Percentiles rank a stretch among this genome's conserved stretches.
phyloP scores from a whole-genome alignment of 495 filamentous ascomycete species.

The Lophiostoma macrostomum region DNA sequence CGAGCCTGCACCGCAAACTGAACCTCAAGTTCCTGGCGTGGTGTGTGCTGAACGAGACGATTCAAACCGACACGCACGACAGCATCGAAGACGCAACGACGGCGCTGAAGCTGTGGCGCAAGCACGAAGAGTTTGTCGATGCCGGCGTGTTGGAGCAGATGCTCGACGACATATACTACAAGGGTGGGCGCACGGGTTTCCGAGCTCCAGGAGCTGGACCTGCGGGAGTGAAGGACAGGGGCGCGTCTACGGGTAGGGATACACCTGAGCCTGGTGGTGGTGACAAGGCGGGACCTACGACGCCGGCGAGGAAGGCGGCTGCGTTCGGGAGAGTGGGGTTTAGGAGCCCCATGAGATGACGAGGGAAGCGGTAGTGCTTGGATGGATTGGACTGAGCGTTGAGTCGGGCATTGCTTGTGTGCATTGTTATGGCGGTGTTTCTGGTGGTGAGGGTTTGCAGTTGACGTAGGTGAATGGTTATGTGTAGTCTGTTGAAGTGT shows the following conservation, averaged over 20 bases:
- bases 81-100: constrained; percentile 90
- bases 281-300: constrained; percentile 9
- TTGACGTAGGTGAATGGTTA: too few species aligned
- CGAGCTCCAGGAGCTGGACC: constrained; percentile 55
- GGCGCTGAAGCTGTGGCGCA: constrained; percentile 82
- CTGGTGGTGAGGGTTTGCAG: too few species aligned
- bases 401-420: too few species aligned
- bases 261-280: constrained; percentile 27
- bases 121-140: constrained; percentile 83
- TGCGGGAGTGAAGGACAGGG: neutral
- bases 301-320: constrained; percentile 22
- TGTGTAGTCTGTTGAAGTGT: too few species aligned
- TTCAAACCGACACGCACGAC: constrained; percentile 88
- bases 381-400: too few species aligned
- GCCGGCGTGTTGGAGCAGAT: constrained; percentile 75
- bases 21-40: constrained; percentile 85
- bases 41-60: constrained; percentile 82
- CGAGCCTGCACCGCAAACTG: constrained; percentile 67
- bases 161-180: constrained; percentile 74
- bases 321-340: constrained; percentile 31
- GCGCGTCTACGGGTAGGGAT: constrained; percentile 4
- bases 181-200: constrained; percentile 70
- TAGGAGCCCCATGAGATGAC: constrained; percentile 31
- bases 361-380: too few species aligned
- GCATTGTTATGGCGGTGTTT: too few species aligned